Evolutionary conservation across 768 basidiomycete species (phyloP).

Genomic region (Suillus subaureus): DNA sequence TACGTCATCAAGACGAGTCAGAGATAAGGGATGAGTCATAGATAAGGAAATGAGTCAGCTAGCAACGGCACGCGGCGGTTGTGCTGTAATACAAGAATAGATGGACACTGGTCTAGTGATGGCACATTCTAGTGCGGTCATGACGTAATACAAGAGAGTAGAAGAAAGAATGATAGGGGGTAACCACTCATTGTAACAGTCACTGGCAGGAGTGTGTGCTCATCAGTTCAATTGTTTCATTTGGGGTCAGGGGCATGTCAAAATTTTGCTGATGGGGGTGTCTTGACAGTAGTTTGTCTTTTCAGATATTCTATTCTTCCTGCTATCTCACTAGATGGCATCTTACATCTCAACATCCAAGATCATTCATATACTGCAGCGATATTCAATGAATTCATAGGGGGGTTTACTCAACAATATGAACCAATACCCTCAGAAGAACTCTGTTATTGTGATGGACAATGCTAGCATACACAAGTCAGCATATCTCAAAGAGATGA

Average conservation of each 20-base stretch:
- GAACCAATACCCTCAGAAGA: slow-evolving; percentile 22
- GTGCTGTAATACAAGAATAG: too few relatives aligned
- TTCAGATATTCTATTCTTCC: slow-evolving; percentile 36
- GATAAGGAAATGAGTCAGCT: too few relatives aligned
- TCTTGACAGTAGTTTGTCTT: too few relatives aligned
- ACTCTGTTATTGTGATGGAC: slow-evolving; percentile 28
- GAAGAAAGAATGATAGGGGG: too few relatives aligned
- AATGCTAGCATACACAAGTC: slow-evolving; percentile 24
- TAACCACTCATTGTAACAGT: too few relatives aligned
- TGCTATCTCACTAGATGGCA: slow-evolving; percentile 29
- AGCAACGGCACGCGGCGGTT: too few relatives aligned
- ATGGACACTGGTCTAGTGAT: too few relatives aligned
- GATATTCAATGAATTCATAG: slow-evolving; percentile 25
- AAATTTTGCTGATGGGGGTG: too few relatives aligned
- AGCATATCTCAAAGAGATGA: slow-evolving; percentile 16
- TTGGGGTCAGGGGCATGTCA: slow-evolving; percentile 10
- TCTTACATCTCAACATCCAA: slow-evolving; percentile 25
- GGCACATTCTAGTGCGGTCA: too few relatives aligned
- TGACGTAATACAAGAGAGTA: too few relatives aligned
- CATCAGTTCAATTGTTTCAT: slow-evolving; percentile 14
- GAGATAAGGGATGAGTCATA: too few relatives aligned
- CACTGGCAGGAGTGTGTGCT: slow-evolving; percentile 23
- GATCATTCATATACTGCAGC: slow-evolving; percentile 21
- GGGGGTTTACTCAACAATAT: slow-evolving; percentile 19
- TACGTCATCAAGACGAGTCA: too few relatives aligned